Evolutionary conservation across 2,329 filamentous ascomycete genomes (phyloP).

Genomic region (Talaromyces sp.): DNA sequence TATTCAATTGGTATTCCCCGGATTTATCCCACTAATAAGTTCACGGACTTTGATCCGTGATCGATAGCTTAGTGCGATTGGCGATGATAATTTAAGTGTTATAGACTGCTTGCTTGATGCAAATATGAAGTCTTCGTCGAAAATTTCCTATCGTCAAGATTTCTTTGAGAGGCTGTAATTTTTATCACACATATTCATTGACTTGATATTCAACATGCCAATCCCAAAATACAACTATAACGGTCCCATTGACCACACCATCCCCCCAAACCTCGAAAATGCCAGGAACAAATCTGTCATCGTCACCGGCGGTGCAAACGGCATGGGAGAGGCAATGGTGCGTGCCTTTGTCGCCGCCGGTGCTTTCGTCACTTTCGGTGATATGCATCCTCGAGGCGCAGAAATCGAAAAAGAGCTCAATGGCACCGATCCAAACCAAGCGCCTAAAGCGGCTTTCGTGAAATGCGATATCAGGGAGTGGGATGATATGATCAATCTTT

Average conservation of each 20-base stretch:
- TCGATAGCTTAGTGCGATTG: neutral
- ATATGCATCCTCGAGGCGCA: conserved; percentile 16
- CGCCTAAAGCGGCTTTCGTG: neutral
- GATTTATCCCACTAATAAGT: neutral
- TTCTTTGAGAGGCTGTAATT: no score
- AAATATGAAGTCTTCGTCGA: neutral
- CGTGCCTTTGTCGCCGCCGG: conserved; percentile 36
- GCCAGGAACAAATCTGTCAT: conserved; percentile 17
- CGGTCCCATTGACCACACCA: neutral
- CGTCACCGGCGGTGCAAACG: conserved; percentile 25
- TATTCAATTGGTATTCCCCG: neutral
- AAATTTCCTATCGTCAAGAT: neutral
- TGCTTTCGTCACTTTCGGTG: conserved; percentile 42
- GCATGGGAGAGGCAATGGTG: conserved; percentile 40
- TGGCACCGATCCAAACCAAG: neutral
- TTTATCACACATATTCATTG: no score
- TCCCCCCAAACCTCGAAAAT: neutral
- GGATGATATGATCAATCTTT: neutral
- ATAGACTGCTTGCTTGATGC: neutral
- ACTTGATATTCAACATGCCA: neutral
- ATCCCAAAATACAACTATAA: neutral
- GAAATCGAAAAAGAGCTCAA: neutral
- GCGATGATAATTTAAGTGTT: neutral
- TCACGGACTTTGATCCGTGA: neutral
- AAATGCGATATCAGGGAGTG: neutral